Evolutionary conservation across 2,329 filamentous ascomycete genomes (phyloP).

Genomic region (Xylariaceae sp.): DNA sequence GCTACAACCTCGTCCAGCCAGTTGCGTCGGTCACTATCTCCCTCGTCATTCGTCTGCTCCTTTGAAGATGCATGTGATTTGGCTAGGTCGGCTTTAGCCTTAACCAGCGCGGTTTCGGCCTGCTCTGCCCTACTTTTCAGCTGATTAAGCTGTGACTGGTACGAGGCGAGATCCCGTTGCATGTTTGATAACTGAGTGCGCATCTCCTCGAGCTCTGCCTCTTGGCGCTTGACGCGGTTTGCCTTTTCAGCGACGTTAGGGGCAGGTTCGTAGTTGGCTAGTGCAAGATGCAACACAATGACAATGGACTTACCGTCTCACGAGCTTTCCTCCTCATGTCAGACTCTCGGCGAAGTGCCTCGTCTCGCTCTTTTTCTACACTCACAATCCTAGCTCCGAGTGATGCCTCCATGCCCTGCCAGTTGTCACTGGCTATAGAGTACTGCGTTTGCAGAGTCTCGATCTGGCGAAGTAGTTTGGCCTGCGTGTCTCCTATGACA

Average conservation of each 20-base stretch:
- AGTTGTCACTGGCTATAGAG: constrained; percentile 90
- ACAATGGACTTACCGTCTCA: constrained; percentile 64
- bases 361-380: constrained; percentile 88
- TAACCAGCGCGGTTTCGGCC: constrained; percentile 61
- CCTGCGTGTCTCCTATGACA: constrained; percentile 76
- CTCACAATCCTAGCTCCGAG: constrained; percentile 72
- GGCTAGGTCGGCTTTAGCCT: constrained; percentile 50
- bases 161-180: constrained; percentile 61
- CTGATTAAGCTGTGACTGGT: constrained; percentile 57
- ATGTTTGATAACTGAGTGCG: constrained; percentile 62
- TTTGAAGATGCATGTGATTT: constrained; percentile 43
- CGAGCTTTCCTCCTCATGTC: constrained; percentile 87
- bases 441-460: constrained; percentile 96
- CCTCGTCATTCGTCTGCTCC: constrained; percentile 40
- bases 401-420: constrained; percentile 92
- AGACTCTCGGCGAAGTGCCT: constrained; percentile 75
- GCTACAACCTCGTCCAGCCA: constrained; percentile 53
- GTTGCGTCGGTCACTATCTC: constrained; percentile 41
- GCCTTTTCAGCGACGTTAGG: constrained; percentile 46
- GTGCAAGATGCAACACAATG: background rate
- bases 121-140: constrained; percentile 65
- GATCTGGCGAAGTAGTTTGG: constrained; percentile 87
- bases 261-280: constrained; percentile 25
- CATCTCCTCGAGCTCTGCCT: constrained; percentile 78
- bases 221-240: constrained; percentile 60